Evolutionary conservation across 306 rosid genomes (phyloP), one percentile per base, ranked within the genome.

Genomic region (Quercus glauca): DNA sequence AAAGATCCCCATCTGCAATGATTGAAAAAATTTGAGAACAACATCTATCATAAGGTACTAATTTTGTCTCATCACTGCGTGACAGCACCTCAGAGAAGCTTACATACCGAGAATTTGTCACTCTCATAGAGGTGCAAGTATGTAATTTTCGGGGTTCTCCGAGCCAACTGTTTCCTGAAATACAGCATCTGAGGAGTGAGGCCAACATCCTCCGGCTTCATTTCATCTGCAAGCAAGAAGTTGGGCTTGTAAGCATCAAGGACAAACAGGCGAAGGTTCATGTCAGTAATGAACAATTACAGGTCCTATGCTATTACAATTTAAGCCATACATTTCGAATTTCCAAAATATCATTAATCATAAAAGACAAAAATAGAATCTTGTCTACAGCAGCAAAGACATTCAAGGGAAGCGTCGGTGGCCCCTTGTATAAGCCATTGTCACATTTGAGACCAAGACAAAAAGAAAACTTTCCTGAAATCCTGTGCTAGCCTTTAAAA

Each of bases 1-100:
- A 80, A 93, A 95, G 80, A 95, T 90, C 51, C 98, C 97, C 90
- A 95, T 93, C 99, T 95, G 88, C 81, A 75, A 41, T 18, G 53
- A 55, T 57, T 20, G 72, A 19, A 43, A n/a, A 51, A 55, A 61
- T 8, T 74, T 68, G 67, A 73, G 51, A 45, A 68, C 55, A 55
- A 73, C 56, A 25, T 53, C 69, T 21, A 57, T 70, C 68, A 35
- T 45, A 75, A 55, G 6, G 25, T 49, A 14, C 14, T 23, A 19
- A 19, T 23, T 53, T 55, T 52, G 15, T 21, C 4, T 31, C 71
- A 52, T 73, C 29, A 55, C 56, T 10, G 26, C 52, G 10, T 29
- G 55, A 33, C 49, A 77, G 74, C 28, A 63, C 51, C 18, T 53
- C 6, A 35, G 49, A 74, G 31, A 58, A 59, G 71, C 23, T 17